Percentiles rank a stretch among this genome's conserved stretches.
phyloP scores from a whole-genome alignment of 1,284 basidiomycete genomes.

The Puccinia novopanici region DNA sequence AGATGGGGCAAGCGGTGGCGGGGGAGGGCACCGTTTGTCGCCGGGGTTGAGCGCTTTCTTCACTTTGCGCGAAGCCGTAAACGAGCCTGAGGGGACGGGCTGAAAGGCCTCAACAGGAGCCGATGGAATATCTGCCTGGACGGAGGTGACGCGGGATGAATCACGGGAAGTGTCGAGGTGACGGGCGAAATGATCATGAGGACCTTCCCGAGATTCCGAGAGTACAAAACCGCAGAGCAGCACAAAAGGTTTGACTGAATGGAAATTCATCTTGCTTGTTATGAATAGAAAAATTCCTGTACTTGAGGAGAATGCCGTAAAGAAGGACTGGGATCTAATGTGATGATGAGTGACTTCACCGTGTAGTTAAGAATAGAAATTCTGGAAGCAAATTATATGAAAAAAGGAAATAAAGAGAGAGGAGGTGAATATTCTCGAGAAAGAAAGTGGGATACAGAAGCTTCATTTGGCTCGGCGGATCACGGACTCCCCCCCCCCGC shows the following conservation, averaged over 20 bases:
- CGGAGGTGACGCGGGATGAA: neutral
- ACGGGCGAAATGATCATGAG: slow-evolving; percentile 2
- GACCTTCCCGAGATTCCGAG: neutral
- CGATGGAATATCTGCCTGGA: neutral
- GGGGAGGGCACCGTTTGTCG: neutral
- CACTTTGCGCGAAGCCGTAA: neutral
- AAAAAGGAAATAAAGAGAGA: neutral
- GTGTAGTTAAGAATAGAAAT: neutral
- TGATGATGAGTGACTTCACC: neutral
- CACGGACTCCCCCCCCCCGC: neutral
- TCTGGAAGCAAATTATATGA: neutral
- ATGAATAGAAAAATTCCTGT: neutral
- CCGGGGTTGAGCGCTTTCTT: neutral
- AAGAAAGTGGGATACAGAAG: neutral
- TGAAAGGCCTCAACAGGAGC: neutral
- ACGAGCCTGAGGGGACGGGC: slow-evolving; percentile 6
- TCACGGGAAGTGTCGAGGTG: slow-evolving; percentile 9
- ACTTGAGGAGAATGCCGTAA: neutral
- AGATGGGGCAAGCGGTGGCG: slow-evolving; percentile 5
- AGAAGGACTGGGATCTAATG: neutral
- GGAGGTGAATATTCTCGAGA: neutral
- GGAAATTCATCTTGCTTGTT: neutral
- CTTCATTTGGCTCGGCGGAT: neutral
- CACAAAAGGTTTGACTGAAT: slow-evolving; percentile 12
- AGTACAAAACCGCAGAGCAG: slow-evolving; percentile 22